phyloP scores from a whole-genome alignment of 1,284 basidiomycete genomes.

The Rhodotorula sp. region DNA sequence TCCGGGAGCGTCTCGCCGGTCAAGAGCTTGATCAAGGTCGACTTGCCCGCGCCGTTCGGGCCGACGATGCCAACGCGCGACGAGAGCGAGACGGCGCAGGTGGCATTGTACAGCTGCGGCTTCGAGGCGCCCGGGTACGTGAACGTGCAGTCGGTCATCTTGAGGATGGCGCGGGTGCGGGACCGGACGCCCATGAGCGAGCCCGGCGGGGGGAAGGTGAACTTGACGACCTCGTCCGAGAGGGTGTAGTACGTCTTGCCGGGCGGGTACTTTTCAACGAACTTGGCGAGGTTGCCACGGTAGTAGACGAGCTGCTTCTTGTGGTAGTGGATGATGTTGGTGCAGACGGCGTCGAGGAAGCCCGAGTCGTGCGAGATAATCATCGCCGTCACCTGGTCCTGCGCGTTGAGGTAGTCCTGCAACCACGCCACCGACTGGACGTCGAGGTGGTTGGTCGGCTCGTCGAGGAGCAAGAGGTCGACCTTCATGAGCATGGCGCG shows the following conservation, averaged over 20 bases:
- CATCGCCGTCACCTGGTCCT: slow-evolving; percentile 83
- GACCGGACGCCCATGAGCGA: slow-evolving; percentile 96
- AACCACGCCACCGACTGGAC: slow-evolving; percentile 89
- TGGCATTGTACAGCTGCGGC: slow-evolving; percentile 84
- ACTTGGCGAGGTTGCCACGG: slow-evolving; percentile 82
- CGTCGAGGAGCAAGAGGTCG: slow-evolving; percentile 84
- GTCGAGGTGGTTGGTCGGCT: slow-evolving; percentile 94
- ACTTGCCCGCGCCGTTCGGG: slow-evolving; percentile 90
- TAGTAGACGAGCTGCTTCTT: slow-evolving; percentile 92
- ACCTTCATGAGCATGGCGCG: slow-evolving; percentile 96
- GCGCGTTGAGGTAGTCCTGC: slow-evolving; percentile 79
- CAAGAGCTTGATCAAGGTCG: slow-evolving; percentile 93
- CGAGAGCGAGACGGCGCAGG: slow-evolving; percentile 84
- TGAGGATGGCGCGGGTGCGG: slow-evolving; percentile 86
- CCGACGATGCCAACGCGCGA: slow-evolving; percentile 60
- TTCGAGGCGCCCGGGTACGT: slow-evolving; percentile 84
- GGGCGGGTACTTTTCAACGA: slow-evolving; percentile 88
- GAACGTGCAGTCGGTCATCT: slow-evolving; percentile 87
- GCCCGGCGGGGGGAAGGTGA: slow-evolving; percentile 93
- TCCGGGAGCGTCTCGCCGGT: slow-evolving; percentile 94
- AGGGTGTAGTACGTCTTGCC: slow-evolving; percentile 98
- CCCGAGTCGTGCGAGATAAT: slow-evolving; percentile 98
- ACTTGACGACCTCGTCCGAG: slow-evolving; percentile 90
- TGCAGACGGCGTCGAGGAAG: slow-evolving; percentile 95
- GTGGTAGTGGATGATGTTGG: slow-evolving; percentile 98